These are phyloP conservation scores for Chrysanthemum lavandulifolium DNA, from an alignment of 129 eudicot genomes.

Conservation along the genomic window DNA sequence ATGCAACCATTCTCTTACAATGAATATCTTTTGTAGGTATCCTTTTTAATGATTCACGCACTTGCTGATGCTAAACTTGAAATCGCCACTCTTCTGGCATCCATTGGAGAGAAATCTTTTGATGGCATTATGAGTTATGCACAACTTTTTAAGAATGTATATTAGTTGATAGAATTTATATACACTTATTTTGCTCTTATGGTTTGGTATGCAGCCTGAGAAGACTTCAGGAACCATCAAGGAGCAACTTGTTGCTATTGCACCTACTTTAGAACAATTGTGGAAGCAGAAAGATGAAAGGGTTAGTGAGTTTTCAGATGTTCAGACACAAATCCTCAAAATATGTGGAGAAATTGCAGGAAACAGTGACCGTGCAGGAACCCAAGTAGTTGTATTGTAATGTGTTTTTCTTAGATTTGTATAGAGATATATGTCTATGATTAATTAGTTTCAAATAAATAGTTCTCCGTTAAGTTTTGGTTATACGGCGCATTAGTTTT, in stretches of 20 bases:
- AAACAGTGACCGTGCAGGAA: slow-evolving; percentile 45
- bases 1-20: no score
- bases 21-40: no score
- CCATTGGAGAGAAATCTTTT: slow-evolving; percentile 21
- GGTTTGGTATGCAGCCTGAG: slow-evolving; percentile 34
- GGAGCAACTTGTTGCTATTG: slow-evolving; percentile 55
- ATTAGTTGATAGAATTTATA: neutral
- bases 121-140: slow-evolving; percentile 44
- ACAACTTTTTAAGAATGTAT: slow-evolving; percentile 15
- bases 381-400: slow-evolving; percentile 21
- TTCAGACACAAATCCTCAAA: slow-evolving; percentile 47
- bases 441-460: no score
- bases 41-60: no score
- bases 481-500: no score
- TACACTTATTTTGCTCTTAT: slow-evolving; percentile 11
- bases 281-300: slow-evolving; percentile 65
- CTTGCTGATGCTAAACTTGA: no score
- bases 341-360: slow-evolving; percentile 80
- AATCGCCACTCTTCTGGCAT: no score
- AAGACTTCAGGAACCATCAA: slow-evolving; percentile 56
- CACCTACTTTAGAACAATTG: slow-evolving; percentile 55
- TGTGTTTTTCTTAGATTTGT: no score
- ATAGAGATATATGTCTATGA: no score
- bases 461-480: no score
- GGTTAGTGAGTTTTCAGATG: slow-evolving; percentile 63